These are phyloP conservation scores for Zygosaccharomyces kombuchaensis DNA, from an alignment of 805 yeast species.

Conservation along the genomic window DNA sequence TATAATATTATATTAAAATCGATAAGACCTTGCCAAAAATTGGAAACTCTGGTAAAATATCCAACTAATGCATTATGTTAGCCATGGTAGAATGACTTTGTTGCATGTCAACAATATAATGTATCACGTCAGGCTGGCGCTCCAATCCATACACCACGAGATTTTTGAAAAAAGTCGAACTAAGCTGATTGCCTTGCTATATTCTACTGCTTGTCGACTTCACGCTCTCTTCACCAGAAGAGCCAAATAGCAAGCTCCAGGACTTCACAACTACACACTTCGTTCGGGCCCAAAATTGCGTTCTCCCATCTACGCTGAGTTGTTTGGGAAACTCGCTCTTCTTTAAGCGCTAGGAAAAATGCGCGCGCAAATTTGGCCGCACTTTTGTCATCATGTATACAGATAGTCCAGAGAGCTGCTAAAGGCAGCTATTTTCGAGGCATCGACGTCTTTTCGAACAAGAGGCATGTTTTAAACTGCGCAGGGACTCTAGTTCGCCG, in stretches of 20 bases:
- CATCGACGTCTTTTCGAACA: background rate
- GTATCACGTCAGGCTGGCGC: background rate
- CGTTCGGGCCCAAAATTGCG: background rate
- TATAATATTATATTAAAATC: too few species aligned
- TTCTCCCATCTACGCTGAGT: background rate
- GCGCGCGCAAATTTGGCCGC: conserved; percentile 4
- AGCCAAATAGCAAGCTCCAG: background rate
- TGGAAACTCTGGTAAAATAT: background rate
- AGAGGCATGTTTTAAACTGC: background rate
- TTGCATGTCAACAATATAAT: background rate
- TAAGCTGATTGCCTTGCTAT: background rate
- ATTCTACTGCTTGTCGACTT: background rate
- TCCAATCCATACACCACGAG: background rate
- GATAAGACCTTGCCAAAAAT: too few species aligned
- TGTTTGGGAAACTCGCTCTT: background rate
- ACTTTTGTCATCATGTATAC: background rate
- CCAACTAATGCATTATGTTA: background rate
- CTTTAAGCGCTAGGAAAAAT: background rate
- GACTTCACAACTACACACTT: background rate
- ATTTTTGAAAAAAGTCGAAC: background rate
- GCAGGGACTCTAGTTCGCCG: background rate
- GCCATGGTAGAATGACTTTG: background rate
- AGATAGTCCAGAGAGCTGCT: background rate
- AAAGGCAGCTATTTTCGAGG: background rate
- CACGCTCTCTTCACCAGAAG: background rate